Evolutionary conservation across 306 rosid genomes (phyloP), one percentile per base, ranked within the genome.

Genomic region (Sphenostylis stenocarpa): DNA sequence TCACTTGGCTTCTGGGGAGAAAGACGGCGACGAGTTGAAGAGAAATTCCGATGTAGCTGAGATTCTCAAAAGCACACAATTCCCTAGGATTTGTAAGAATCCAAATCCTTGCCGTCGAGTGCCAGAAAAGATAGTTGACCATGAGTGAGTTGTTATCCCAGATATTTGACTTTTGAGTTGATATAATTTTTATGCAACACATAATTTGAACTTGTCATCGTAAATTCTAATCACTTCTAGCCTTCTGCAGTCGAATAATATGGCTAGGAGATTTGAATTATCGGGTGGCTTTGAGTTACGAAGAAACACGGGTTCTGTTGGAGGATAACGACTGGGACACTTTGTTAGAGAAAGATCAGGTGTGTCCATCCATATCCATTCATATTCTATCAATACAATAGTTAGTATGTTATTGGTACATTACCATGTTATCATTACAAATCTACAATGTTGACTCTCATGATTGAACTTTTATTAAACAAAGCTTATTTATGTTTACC

Each of bases 231-330:
- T 57, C 36, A 78, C 21, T 24, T 24, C 36, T 11, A 6, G 29
- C 62, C 21, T 64, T 61, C 41, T 77, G 81, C 83, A 94, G 98
- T 52, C 95, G 96, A 82, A 78, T 92, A 76, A 81, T 94, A 62
- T 94, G 98, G 98, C 85, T 92, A 1, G 98, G 98, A 76, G 98
- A 94, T 83, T 90, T 94, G 91, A 94, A 94, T 58, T 94, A 94
- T 65, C 85, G 97, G 7, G 85, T 92, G 80, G 79, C 96, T 31
- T 78, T 94, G 92, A 94, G 92, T 82, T 94, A 94, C 34, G 91
- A 94, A 20, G 90, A 90, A 80, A 89, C 98, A 29, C 85, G 89
- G 70, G 74, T 64, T 43, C 70, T 94, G 39, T 56, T 94, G 85
- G 96, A 92, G 70, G 97, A 89, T 1, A 89, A 84, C 81, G 92